Base-by-base conservation (phyloP, 257 asterid species). In the Nicotiana sylvestris region DNA sequence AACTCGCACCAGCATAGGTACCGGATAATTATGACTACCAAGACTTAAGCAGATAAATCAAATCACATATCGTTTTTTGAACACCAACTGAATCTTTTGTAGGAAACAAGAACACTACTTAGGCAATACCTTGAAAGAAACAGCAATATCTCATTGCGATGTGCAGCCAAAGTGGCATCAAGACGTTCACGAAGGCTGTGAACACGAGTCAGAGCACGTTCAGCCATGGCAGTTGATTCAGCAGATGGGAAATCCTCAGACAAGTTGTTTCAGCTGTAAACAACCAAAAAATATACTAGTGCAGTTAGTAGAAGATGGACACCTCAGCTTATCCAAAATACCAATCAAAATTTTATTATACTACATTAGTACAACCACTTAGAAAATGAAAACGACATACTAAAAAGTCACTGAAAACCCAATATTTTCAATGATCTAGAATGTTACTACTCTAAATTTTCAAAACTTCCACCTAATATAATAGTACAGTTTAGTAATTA, bases 161-260 rank as follows among this genome's bases (percentile, higher is more conserved):
- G 96, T 68, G 96, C 93, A 64, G 94, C 91, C 69, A 96, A 89
- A 7, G 97, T 96, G 81, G 96, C 91, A 53, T 96, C 98, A 88
- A 96, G 84, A 43, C 95, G 96, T 81, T 96, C 99, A 1, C 93
- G 94, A 66, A 94, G 97, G 88, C 97, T 95, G 90, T 95, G 98
- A 77, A 94, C 98, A 25, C 98, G 96, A 32, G 91, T 90, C 39
- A 92, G 89, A 82, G 91, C 96, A 84, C 90, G 96, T 83, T 96
- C 98, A 88, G 94, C 94, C 99, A 93, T 94, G 76, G 90, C 16
- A 62, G 76, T 80, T 82, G 85, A 33, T 79, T 69, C 77, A 69
- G 77, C 81, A 80, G 67, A 65, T 68, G 61, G 32, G 77, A 76
- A 77, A 68, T 64, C 86, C 76, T 70, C 37, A 81, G 84, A 81